Percentiles rank a stretch among this genome's conserved stretches.
Conservation (phyloP, 1,284 basidiomycete species). For the Xanthoconium separans region DNA sequence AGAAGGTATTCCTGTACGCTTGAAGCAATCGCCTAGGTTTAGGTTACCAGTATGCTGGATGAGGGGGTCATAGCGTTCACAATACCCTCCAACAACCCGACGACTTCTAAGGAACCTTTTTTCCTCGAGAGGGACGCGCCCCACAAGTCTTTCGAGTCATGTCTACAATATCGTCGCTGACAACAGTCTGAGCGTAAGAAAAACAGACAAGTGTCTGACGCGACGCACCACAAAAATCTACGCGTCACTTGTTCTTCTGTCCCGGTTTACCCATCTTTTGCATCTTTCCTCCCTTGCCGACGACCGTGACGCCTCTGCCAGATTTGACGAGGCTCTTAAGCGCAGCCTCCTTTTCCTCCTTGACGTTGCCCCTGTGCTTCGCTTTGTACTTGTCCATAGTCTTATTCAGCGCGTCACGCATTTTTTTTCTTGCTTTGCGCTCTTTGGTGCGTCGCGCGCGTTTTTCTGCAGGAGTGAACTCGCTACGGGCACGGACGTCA, state of each 20-base stretch:
- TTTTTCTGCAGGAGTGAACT: conserved; percentile 88
- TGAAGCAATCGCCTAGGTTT: neutral
- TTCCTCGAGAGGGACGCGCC: neutral
- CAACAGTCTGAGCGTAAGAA: neutral
- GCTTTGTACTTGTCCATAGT: conserved; percentile 61
- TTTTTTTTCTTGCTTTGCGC: conserved; percentile 74
- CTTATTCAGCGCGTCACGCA: conserved; percentile 67
- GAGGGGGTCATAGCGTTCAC: neutral
- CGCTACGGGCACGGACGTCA: conserved; percentile 64
- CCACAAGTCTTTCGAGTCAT: neutral
- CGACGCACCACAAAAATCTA: too few relatives aligned
- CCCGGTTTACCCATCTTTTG: conserved; percentile 1
- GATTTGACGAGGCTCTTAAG: conserved; percentile 77
- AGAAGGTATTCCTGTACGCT: neutral
- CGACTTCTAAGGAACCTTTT: neutral
- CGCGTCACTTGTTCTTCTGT: conserved; percentile 16
- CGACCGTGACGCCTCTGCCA: conserved; percentile 84
- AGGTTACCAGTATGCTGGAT: neutral
- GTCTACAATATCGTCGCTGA: neutral
- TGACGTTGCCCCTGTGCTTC: conserved; percentile 48
- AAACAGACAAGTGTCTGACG: too few relatives aligned
- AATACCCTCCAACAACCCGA: neutral
- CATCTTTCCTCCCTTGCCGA: conserved; percentile 65
- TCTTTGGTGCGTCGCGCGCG: conserved; percentile 68
- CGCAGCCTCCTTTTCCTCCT: conserved; percentile 81